phyloP scores from a whole-genome alignment of 1,284 basidiomycete species.

The Ceratobasidium sp. region DNA sequence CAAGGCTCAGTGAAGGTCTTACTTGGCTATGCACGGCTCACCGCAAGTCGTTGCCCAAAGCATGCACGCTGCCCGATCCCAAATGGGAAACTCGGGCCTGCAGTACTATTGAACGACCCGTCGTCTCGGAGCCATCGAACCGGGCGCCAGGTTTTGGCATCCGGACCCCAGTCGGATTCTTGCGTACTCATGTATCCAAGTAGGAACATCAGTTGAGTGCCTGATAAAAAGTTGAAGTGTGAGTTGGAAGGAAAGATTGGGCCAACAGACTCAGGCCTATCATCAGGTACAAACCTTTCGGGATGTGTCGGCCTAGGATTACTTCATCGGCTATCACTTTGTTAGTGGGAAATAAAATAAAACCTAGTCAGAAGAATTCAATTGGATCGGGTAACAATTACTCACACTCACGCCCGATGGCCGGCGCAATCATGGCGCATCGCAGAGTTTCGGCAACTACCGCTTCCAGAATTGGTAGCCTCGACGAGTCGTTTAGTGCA shows the following conservation, averaged over 20 bases:
- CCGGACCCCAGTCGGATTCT: constrained; percentile 22
- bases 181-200: neutral
- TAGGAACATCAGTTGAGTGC: constrained; percentile 9
- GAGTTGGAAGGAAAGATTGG: no score
- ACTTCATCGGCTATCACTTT: constrained; percentile 18
- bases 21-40: no score
- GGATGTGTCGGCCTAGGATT: constrained; percentile 13
- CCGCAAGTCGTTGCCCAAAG: constrained; percentile 55
- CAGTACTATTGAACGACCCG: constrained; percentile 53
- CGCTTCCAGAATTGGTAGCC: constrained; percentile 37
- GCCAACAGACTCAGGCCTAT: no score
- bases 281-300: constrained; percentile 21
- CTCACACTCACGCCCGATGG: constrained; percentile 18
- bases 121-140: constrained; percentile 53
- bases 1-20: no score
- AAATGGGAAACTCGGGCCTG: constrained; percentile 54
- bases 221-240: neutral
- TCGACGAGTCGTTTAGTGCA: neutral
- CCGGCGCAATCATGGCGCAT: constrained; percentile 2
- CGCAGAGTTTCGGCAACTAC: constrained; percentile 35
- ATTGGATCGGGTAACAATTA: neutral
- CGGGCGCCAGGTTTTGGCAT: constrained; percentile 46
- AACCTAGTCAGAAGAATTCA: no score
- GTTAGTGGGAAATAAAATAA: neutral
- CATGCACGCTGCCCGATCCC: constrained; percentile 54